Base-by-base conservation (phyloP, 495 filamentous ascomycete species). In the Aspergillus funiculosus region DNA sequence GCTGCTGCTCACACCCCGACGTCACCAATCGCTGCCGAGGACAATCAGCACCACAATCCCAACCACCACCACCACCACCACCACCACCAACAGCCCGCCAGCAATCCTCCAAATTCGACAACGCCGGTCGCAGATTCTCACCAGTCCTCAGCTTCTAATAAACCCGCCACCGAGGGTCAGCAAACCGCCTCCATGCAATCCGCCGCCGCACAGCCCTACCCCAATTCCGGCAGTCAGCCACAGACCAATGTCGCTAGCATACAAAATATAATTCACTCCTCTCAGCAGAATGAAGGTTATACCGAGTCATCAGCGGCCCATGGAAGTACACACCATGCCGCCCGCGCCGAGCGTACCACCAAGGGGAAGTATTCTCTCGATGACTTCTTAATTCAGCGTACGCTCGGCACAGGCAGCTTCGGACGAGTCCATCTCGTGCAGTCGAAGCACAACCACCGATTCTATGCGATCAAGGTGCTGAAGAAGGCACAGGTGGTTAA, bases 401-500 rank as follows among this genome's bases (percentile, higher is more conserved):
- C 94, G 15, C 72, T 98, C 35, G 92, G 92, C 9, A 98, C 94
- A 24, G 92, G 92, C 27, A 96, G 90, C 66, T 98, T 98, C 69
- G 92, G 92, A 11, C 76, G 94, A 31, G 92, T 98, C 19, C 94
- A 97, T 57, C 72, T 97, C 21, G 92, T 97, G 36, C 91, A 97
- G 66, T 95, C 89, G 20, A 89, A 85, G 57, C 94, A 98, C 68
- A 98, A 97, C 66, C 83, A 90, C 66, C 82, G 92, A 35, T 97
- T 89, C 75, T 98, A 98, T 71, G 92, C 92, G 10, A 81, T 98
- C 63, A 98, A 98, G 67, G 94, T 97, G 30, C 66, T 98, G 66
- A 97, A 97, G 69, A 98, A 98, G 77, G 83, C 81, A 39, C 94
- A 98, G 66, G 92, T 98, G 30, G 89, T 97, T 52, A 97, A 94